A percentile compares a stretch with the other conserved stretches of the same genome.
Evolutionary conservation across 2,329 filamentous ascomycete genomes (phyloP).

Genomic region (Aureobasidium lini): DNA sequence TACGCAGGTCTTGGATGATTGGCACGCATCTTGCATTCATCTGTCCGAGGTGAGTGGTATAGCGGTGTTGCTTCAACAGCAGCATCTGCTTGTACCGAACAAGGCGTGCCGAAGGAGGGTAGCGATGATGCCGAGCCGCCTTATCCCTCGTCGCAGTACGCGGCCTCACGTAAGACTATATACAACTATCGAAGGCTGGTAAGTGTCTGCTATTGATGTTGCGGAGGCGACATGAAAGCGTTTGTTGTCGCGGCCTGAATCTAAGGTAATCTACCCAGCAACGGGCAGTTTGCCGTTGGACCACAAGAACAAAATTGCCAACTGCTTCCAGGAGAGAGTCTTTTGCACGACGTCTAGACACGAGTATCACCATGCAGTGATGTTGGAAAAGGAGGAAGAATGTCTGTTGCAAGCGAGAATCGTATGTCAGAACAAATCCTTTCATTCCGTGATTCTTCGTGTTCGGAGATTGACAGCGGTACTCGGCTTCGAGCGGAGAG

Average conservation of each 20-base stretch:
- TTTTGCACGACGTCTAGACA: background rate
- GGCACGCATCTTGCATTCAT: background rate
- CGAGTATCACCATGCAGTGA: background rate
- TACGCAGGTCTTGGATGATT: background rate
- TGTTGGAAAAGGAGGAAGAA: constrained; percentile 1
- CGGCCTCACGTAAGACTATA: constrained; percentile 1
- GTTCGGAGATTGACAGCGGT: constrained; percentile 5
- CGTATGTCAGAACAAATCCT: background rate
- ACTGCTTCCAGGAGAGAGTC: constrained; percentile 4
- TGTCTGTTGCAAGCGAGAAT: background rate
- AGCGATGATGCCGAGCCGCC: background rate
- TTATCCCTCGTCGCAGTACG: background rate
- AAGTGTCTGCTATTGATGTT: background rate
- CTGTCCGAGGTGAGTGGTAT: background rate
- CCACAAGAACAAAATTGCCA: background rate
- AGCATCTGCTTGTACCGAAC: background rate
- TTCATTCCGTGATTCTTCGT: background rate
- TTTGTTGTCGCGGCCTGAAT: background rate
- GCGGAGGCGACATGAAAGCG: background rate
- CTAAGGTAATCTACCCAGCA: background rate
- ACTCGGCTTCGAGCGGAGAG: background rate
- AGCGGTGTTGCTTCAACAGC: background rate
- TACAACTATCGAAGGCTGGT: background rate
- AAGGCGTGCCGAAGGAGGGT: background rate
- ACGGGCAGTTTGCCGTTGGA: constrained; percentile 4